Base-by-base conservation (phyloP, 2,329 filamentous ascomycete genomes). In the Hypomyces perniciosus region DNA sequence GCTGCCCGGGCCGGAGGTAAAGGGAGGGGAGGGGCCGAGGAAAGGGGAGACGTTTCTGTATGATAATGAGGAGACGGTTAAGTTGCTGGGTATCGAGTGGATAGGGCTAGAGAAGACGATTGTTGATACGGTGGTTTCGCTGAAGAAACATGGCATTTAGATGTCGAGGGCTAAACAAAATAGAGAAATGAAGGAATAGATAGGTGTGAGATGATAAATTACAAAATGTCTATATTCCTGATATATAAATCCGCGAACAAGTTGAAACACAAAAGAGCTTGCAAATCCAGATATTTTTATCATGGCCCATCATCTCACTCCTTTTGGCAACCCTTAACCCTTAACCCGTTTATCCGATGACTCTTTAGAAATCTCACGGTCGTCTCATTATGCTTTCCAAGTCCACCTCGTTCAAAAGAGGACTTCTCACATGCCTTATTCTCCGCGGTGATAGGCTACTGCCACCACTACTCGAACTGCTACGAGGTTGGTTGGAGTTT, bases 71-170 rank as follows among this genome's bases (percentile, higher is more conserved):
- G 74, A 74, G 61, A 81, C 80, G 1, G 77, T 75, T 28, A 74
- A 81, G 60, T 58, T 84, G 43, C 65, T 89, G 52, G 83, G 81
- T 1, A 74, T 87, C 44, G 68, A 85, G 53, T 88, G 80, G 73
- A 80, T 71, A 55, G 64, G 69, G 4, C 60, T 88, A 33, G 83
- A 88, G 65, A 73, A 84, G 67, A 77, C 72, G 29, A 72, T 85
- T 29, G 71, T 76, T 5, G 85, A 89, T 61, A 76, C 83, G 6
- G 75, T 87, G 13, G 80, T 80, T 67, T 84, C 79, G 31, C 65
- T 90, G 60, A 76, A 85, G 65, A 62, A 61, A n/a, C 62, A 72
- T 45, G 62, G 60, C 1, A 59, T 62, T 29, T 68, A 46, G 42
- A 50, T 45, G 4, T 43, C 20, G 10, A 29, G 13, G 12, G 20